phyloP scores from a whole-genome alignment of 805 yeast genomes.

The Kodamaea kaohsiungensis region DNA sequence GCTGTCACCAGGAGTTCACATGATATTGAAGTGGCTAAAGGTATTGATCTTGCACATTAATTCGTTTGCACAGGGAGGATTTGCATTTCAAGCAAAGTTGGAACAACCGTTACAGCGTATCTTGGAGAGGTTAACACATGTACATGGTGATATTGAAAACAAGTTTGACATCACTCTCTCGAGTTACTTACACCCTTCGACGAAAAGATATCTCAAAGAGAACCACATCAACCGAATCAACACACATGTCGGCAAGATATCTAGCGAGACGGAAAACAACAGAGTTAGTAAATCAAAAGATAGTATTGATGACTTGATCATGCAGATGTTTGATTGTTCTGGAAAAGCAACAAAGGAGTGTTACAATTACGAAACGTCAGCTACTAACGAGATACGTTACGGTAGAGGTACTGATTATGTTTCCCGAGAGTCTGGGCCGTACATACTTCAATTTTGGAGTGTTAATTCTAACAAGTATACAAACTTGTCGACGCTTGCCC shows the following conservation, averaged over 20 bases:
- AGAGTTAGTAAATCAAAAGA: conserved; percentile 6
- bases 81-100: not conserved
- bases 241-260: conserved; percentile 8
- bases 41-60: conserved; percentile 19
- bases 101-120: conserved; percentile 11
- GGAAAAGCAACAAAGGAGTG: conserved; percentile 28
- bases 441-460: conserved; percentile 23
- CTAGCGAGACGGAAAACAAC: not conserved
- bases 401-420: conserved; percentile 10
- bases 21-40: conserved; percentile 25
- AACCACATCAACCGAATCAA: conserved; percentile 14
- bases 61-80: conserved; percentile 6
- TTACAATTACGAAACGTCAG: conserved; percentile 25
- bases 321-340: conserved; percentile 27
- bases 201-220: conserved; percentile 22
- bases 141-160: conserved; percentile 16
- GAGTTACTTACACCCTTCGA: conserved; percentile 25
- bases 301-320: conserved; percentile 21
- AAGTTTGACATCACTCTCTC: conserved; percentile 17
- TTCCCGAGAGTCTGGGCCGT: conserved; percentile 17
- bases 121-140: conserved; percentile 8
- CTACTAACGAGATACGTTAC: conserved; percentile 16
- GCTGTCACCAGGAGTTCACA: conserved; percentile 17
- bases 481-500: conserved; percentile 11
- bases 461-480: conserved; percentile 17